Evolutionary conservation across 2,329 filamentous ascomycete species (phyloP), one percentile per base, ranked within the genome.

Genomic region (Pseudogymnoascus sp.): DNA sequence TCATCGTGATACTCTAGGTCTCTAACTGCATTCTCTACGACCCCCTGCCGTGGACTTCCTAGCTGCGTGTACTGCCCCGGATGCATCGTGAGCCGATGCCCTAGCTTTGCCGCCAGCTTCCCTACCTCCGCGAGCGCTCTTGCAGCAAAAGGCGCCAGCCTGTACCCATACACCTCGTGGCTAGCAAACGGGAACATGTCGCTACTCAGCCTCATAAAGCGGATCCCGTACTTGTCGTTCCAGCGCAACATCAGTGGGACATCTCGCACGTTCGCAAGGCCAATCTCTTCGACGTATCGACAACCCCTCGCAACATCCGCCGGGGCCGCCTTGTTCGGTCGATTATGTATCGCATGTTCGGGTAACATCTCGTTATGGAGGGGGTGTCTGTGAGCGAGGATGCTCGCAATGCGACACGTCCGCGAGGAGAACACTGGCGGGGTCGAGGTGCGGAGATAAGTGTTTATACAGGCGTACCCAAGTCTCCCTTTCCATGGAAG

Each of bases 181-280:
- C 90, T 96, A 1, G 93, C 93, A 73, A 97, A 97, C 0, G 93
- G 93, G 67, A 97, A 97, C 90, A 97, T 97, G 69, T 97, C 93
- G 62, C 91, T 96, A 68, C 91, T 96, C 18, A 97, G 79, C 1
- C 93, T 85, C 84, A 97, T 85, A 74, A 97, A 97, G 68, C 87
- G 93, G 76, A 97, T 97, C 40, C 88, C 88, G 67, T 93, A 97
- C 68, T 86, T 89, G 67, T 96, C 88, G 71, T 97, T 97, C 93
- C 93, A 97, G 1, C 86, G 83, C 7, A 97, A 71, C 85, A 97
- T 91, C 75, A 96, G 96, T 63, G 83, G 77, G 34, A 97, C 85
- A 69, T 97, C 93, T 42, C 84, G 82, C 1, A 90, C 89, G 74
- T 97, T 97, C 14, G 89, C 85, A 9, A 96, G 74, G 0, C 92